Evolutionary conservation across 768 basidiomycete genomes (phyloP).

Genomic region (Pulveroboletus sp.): DNA sequence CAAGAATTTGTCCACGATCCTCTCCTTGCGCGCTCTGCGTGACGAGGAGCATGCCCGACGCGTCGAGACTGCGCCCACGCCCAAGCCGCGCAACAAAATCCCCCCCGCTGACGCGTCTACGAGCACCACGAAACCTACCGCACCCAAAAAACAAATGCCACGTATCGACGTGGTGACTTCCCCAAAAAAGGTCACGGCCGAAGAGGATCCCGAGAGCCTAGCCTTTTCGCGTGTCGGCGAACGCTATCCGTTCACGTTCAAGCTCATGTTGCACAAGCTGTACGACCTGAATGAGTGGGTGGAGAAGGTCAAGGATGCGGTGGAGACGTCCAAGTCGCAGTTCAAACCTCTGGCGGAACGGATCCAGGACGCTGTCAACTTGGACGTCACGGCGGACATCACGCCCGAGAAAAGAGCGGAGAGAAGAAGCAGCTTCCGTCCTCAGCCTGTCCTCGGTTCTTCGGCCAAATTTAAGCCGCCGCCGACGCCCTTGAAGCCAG

Average conservation of each 20-base stretch:
- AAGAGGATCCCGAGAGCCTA: conserved; percentile 28
- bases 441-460: conserved; percentile 23
- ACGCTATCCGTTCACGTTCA: conserved; percentile 60
- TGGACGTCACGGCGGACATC: conserved; percentile 8
- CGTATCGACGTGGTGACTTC: conserved; percentile 7
- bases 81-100: conserved; percentile 23
- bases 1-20: conserved; percentile 36
- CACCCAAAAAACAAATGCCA: not conserved
- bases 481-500: conserved; percentile 4
- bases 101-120: conserved; percentile 14
- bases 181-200: conserved; percentile 11
- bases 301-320: conserved; percentile 49
- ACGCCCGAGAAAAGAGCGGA: conserved; percentile 9
- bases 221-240: conserved; percentile 39
- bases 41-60: conserved; percentile 17
- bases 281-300: conserved; percentile 61
- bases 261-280: conserved; percentile 64
- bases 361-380: conserved; percentile 13
- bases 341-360: conserved; percentile 54
- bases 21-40: conserved; percentile 32
- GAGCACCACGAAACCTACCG: not conserved
- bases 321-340: conserved; percentile 52
- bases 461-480: conserved; percentile 15
- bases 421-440: conserved; percentile 22
- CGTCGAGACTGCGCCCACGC: not conserved